phyloP scores from a whole-genome alignment of 768 basidiomycete genomes.

The Tulasnella sp. region DNA sequence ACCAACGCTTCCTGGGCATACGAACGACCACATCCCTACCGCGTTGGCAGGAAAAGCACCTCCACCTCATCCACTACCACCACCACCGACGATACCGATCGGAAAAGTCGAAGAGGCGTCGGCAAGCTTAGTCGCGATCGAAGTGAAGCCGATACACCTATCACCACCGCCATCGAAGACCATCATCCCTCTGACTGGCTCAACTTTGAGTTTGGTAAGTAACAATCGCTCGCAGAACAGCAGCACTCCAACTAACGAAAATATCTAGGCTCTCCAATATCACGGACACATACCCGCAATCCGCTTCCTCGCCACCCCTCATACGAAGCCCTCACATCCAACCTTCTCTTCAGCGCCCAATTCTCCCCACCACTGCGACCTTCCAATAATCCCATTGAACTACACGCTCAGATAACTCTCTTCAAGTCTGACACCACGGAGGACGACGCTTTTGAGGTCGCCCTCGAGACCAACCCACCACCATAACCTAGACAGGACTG shows the following conservation, averaged over 20 bases:
- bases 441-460: background rate
- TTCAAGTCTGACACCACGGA: background rate
- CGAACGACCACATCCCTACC: slow-evolving; percentile 17
- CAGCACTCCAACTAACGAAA: background rate
- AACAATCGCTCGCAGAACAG: background rate
- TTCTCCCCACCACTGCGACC: background rate
- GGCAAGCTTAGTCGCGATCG: background rate
- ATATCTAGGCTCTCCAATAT: slow-evolving; percentile 13
- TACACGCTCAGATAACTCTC: background rate
- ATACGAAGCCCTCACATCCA: slow-evolving; percentile 12
- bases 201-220: slow-evolving; percentile 10
- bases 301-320: slow-evolving; percentile 19
- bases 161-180: background rate
- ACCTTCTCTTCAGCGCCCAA: slow-evolving; percentile 3
- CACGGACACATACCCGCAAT: slow-evolving; percentile 17
- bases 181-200: background rate
- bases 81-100: background rate
- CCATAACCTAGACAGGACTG: background rate
- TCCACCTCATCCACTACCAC: slow-evolving; percentile 5
- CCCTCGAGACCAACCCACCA: background rate
- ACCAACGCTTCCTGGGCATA: background rate
- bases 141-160: slow-evolving; percentile 3
- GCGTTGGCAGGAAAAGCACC: slow-evolving; percentile 1
- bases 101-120: slow-evolving; percentile 5
- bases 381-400: background rate